Evolutionary conservation across 768 basidiomycete genomes (phyloP).

Genomic region (Phanerochaete sordida): DNA sequence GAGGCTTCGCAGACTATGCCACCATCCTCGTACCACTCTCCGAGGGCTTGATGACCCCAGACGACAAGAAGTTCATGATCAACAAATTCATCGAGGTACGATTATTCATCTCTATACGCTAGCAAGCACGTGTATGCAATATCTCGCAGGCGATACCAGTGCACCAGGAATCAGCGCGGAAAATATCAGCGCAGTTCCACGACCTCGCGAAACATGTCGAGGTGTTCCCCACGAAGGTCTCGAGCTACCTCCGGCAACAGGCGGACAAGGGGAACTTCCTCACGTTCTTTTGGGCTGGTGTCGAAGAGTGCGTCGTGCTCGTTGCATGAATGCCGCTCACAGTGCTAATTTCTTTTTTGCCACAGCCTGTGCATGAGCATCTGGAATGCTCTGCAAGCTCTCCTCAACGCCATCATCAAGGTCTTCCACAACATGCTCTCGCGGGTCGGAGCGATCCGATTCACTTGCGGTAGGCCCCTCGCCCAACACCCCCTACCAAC

Average conservation of each 20-base stretch:
- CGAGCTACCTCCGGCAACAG: slow-evolving; percentile 20
- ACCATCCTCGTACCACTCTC: slow-evolving; percentile 24
- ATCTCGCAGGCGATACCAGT: slow-evolving; percentile 19
- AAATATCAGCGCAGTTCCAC: slow-evolving; percentile 18
- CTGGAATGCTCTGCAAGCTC: slow-evolving; percentile 15
- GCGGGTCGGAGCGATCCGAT: slow-evolving; percentile 20
- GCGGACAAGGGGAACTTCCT: slow-evolving; percentile 22
- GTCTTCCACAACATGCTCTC: slow-evolving; percentile 21
- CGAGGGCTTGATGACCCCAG: slow-evolving; percentile 13
- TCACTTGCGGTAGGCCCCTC: slow-evolving; percentile 16
- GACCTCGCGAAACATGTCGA: slow-evolving; percentile 24
- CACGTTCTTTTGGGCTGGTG: slow-evolving; percentile 19
- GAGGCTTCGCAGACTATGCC: slow-evolving; percentile 18
- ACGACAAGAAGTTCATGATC: slow-evolving; percentile 26
- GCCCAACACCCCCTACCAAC: too few relatives aligned
- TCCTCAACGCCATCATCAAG: slow-evolving; percentile 18
- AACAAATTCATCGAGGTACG: slow-evolving; percentile 25
- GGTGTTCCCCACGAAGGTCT: slow-evolving; percentile 25
- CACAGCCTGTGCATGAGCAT: neutral
- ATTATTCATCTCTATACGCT: neutral
- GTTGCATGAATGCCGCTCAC: too few relatives aligned
- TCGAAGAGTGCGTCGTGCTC: slow-evolving; percentile 21
- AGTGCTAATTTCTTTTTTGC: too few relatives aligned
- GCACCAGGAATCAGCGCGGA: slow-evolving; percentile 21
- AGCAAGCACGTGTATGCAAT: neutral